phyloP scores from a whole-genome alignment of 108 stramenopile species.

The Nitzschia sp. region DNA sequence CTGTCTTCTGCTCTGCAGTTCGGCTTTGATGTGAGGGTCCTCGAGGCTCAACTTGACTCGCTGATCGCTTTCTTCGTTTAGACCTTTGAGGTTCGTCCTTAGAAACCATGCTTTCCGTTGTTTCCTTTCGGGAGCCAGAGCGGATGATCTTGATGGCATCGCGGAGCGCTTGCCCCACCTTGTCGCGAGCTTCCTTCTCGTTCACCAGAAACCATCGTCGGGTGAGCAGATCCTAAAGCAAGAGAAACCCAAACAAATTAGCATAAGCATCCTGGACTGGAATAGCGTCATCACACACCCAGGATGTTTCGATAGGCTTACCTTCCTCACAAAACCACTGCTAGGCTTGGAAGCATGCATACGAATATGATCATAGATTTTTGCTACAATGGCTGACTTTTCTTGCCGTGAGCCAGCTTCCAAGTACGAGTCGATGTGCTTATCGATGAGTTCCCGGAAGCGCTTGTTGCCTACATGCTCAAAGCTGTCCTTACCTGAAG shows the following conservation, averaged over 20 bases:
- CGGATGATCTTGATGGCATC: conserved; percentile 25
- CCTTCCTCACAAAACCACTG: conserved; percentile 24
- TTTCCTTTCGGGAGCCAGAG: not conserved
- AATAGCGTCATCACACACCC: not conserved
- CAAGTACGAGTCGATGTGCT: conserved; percentile 19
- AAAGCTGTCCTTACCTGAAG: conserved; percentile 12
- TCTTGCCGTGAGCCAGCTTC: conserved; percentile 12
- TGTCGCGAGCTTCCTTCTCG: conserved; percentile 27
- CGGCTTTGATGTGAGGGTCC: not conserved
- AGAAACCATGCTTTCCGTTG: not conserved
- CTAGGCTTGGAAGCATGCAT: not conserved
- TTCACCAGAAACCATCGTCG: conserved; percentile 23
- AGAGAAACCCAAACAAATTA: too few relatives aligned
- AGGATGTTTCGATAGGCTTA: not conserved
- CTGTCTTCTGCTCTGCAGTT: not conserved
- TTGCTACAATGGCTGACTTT: conserved; percentile 26
- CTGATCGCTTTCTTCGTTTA: not conserved
- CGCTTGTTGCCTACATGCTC: conserved; percentile 24
- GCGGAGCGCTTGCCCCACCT: conserved; percentile 28
- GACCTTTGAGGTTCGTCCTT: not conserved
- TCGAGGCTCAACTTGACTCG: not conserved
- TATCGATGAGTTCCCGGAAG: conserved; percentile 29
- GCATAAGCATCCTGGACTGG: not conserved
- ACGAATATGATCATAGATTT: conserved; percentile 16
- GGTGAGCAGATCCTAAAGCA: conserved; percentile 14